Conservation (phyloP, 495 filamentous ascomycete species). For the Hypoxylon subgilvum region DNA sequence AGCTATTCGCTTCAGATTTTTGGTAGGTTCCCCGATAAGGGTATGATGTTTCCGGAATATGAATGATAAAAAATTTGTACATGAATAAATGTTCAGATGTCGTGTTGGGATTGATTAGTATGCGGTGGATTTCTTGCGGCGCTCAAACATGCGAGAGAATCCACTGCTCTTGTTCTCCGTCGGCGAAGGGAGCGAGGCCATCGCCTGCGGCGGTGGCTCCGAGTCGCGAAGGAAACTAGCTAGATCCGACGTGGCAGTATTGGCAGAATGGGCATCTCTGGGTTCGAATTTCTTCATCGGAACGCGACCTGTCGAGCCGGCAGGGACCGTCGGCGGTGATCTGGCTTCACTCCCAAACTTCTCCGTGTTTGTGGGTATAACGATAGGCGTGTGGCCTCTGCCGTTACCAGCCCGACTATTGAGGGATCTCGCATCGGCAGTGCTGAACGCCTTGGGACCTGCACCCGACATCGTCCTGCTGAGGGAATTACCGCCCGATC, state of each 20-base stretch:
- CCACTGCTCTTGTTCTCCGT: slow-evolving; percentile 35
- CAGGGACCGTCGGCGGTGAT: slow-evolving; percentile 28
- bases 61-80: slow-evolving; percentile 31
- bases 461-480: slow-evolving; percentile 31
- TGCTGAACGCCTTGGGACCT: slow-evolving; percentile 38
- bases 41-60: background rate
- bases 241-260: slow-evolving; percentile 67
- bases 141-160: slow-evolving; percentile 42
- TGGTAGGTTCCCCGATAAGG: background rate
- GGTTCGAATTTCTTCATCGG: slow-evolving; percentile 61
- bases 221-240: slow-evolving; percentile 81
- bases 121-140: slow-evolving; percentile 42
- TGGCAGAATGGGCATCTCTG: slow-evolving; percentile 53
- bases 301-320: slow-evolving; percentile 40
- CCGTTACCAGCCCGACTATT: slow-evolving; percentile 44
- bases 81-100: slow-evolving; percentile 7
- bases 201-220: slow-evolving; percentile 64
- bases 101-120: slow-evolving; percentile 20
- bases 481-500: slow-evolving; percentile 47
- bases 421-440: slow-evolving; percentile 40
- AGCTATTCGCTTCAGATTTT: slow-evolving; percentile 7
- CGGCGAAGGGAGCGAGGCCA: slow-evolving; percentile 21
- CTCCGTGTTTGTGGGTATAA: slow-evolving; percentile 46
- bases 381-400: slow-evolving; percentile 54
- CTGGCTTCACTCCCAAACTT: slow-evolving; percentile 33